Evolutionary conservation across 331 rosid species (phyloP), one percentile per base, ranked within the genome.

Genomic region (Ulmus americana): DNA sequence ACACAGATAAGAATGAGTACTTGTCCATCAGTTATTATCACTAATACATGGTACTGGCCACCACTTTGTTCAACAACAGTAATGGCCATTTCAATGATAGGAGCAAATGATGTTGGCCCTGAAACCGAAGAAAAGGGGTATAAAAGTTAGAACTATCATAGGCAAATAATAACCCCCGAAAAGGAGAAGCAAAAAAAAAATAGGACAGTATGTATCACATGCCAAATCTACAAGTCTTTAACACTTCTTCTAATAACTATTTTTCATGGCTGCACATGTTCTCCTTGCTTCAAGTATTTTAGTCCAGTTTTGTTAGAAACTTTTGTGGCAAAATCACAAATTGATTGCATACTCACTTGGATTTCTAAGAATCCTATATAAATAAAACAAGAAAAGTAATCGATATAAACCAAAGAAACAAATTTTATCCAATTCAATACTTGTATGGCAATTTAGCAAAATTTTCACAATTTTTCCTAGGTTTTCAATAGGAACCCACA

Each of bases 81-180:
- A 76, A 90, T 84, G 59, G 88, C 99, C 97, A 87, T 90, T 84
- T 94, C 99, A 63, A 94, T 59, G 50, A 89, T 40, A 0, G 95
- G 99, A 41, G 95, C 97, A 76, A 94, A 94, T 58, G 99, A 94
- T 63, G 99, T 94, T 39, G 99, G 99, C 16, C 99, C 99, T 94
- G 82, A 63, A 45, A 55, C 45, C 45, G 50, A 7, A n/a, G 58
- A 35, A 72, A 66, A 55, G 12, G n/a, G 4, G 8, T 20, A 18
- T 39, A 54, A 3, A 41, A 8, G 50, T 39, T 64, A 72, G 60
- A 73, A 67, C 64, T 14, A 55, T 54, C 59, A 55, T 59, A 70
- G 69, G 67, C 43, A 76, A 65, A 55, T 28, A 11, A 49, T 5
- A 58, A 59, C 45, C 56, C 47, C 16, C 5, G 43, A 51, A 43